A percentile compares a stretch with the other conserved stretches of the same genome.
These are phyloP conservation scores for Rubia yunnanensis DNA, from an alignment of 257 asterid genomes.

Conservation along the genomic window DNA sequence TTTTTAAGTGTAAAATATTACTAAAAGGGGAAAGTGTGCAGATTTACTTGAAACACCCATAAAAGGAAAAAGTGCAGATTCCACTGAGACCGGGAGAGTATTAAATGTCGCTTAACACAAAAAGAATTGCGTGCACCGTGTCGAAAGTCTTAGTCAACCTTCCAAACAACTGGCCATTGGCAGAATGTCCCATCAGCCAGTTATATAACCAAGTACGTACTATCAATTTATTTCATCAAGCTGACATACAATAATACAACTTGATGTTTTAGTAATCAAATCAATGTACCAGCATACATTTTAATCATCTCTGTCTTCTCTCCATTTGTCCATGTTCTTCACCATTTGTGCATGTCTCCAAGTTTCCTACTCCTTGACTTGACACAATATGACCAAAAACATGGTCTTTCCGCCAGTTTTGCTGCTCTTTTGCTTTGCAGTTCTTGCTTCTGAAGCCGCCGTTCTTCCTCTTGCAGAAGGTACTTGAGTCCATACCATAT, in stretches of 20 bases:
- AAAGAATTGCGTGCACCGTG: neutral
- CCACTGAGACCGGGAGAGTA: no score
- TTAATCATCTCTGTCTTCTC: neutral
- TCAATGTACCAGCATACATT: neutral
- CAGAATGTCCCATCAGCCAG: neutral
- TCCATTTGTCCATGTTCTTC: neutral
- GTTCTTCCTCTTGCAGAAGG: constrained; percentile 35
- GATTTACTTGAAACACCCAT: no score
- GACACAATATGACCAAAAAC: neutral
- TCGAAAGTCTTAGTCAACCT: neutral
- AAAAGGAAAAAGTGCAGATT: no score
- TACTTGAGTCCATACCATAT: neutral
- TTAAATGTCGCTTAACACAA: neutral
- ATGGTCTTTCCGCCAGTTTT: constrained; percentile 18
- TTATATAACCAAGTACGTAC: neutral
- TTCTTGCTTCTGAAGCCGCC: constrained; percentile 20
- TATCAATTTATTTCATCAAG: neutral
- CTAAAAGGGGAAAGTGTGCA: no score
- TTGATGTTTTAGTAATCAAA: neutral
- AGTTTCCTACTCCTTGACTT: neutral
- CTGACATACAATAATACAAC: neutral
- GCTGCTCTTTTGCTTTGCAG: constrained; percentile 16
- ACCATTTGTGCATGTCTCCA: neutral
- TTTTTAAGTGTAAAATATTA: no score
- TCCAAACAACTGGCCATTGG: neutral